Percentiles rank a stretch among this genome's conserved stretches.
Conservation (phyloP, 2,329 filamentous ascomycete species). For the Pseudocercospora fuligena region DNA sequence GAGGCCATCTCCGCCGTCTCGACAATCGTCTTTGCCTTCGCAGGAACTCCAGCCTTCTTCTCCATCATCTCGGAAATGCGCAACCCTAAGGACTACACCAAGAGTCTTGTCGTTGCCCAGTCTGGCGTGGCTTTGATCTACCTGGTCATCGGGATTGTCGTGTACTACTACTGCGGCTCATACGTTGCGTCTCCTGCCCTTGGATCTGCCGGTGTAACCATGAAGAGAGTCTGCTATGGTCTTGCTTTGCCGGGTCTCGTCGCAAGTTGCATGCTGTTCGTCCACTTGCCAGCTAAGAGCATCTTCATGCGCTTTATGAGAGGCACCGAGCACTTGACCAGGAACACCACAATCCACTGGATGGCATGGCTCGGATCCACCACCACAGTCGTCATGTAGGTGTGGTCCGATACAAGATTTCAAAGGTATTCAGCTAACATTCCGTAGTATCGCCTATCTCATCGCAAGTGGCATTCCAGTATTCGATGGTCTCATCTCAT, state of each 20-base stretch:
- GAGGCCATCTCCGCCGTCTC: slow-evolving; percentile 65
- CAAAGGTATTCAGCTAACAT: background rate
- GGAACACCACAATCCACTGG: slow-evolving; percentile 33
- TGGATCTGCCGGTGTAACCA: slow-evolving; percentile 49
- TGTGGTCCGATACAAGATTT: background rate
- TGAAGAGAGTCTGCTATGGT: slow-evolving; percentile 55
- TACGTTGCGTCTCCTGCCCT: slow-evolving; percentile 55
- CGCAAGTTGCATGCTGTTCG: slow-evolving; percentile 37
- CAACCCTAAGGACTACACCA: slow-evolving; percentile 42
- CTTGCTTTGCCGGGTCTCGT: slow-evolving; percentile 36
- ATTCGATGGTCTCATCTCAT: slow-evolving; percentile 34
- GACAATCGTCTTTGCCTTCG: slow-evolving; percentile 52
- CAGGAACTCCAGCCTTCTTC: slow-evolving; percentile 46
- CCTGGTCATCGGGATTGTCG: slow-evolving; percentile 46
- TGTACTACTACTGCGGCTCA: slow-evolving; percentile 55
- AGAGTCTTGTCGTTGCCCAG: slow-evolving; percentile 40
- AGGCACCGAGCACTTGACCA: slow-evolving; percentile 32
- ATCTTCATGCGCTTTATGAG: slow-evolving; percentile 37
- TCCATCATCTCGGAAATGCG: slow-evolving; percentile 48
- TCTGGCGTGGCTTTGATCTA: slow-evolving; percentile 38
- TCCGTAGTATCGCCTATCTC: slow-evolving; percentile 27
- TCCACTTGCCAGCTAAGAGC: slow-evolving; percentile 38
- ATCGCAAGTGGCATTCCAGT: slow-evolving; percentile 35
- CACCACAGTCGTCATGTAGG: slow-evolving; percentile 23
- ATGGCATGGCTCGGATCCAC: slow-evolving; percentile 32